Percentiles rank a stretch among this genome's conserved stretches.
Conservation (phyloP, 306 rosid genomes). For the Fragaria nilgerrensis region DNA sequence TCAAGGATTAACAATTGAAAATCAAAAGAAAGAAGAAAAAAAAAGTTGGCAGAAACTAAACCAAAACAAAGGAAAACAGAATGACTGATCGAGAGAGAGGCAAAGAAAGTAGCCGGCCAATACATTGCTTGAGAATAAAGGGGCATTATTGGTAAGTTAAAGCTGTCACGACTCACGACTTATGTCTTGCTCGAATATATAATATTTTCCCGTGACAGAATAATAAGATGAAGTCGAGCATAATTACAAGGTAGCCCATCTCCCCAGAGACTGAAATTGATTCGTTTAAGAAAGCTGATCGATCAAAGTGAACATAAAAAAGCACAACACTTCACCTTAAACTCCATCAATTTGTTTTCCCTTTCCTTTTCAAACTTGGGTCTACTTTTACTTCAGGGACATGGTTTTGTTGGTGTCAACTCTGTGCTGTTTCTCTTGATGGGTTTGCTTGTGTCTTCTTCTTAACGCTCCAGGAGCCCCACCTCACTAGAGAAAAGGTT, state of each 20-base stretch:
- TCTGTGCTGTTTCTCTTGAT: slow-evolving; percentile 17
- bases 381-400: neutral
- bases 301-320: neutral
- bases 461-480: slow-evolving; percentile 9
- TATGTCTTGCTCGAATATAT: slow-evolving; percentile 10
- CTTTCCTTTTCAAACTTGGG: neutral
- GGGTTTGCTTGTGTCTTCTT: slow-evolving; percentile 23
- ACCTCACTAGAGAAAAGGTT: neutral
- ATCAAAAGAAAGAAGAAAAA: neutral
- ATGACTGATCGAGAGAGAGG: too few species aligned
- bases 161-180: slow-evolving; percentile 26
- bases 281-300: slow-evolving; percentile 23
- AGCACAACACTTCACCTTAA: slow-evolving; percentile 1
- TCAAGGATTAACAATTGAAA: neutral
- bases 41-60: neutral
- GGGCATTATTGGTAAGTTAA: slow-evolving; percentile 30
- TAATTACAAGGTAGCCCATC: slow-evolving; percentile 26
- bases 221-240: neutral
- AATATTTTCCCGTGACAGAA: slow-evolving; percentile 19
- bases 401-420: slow-evolving; percentile 14
- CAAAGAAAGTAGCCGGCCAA: neutral
- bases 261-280: neutral
- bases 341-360: neutral
- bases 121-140: slow-evolving; percentile 22
- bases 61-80: neutral